Evolutionary conservation across 2,329 filamentous ascomycete genomes (phyloP), one percentile per base, ranked within the genome.

Genomic region (Phialocephala sp.): DNA sequence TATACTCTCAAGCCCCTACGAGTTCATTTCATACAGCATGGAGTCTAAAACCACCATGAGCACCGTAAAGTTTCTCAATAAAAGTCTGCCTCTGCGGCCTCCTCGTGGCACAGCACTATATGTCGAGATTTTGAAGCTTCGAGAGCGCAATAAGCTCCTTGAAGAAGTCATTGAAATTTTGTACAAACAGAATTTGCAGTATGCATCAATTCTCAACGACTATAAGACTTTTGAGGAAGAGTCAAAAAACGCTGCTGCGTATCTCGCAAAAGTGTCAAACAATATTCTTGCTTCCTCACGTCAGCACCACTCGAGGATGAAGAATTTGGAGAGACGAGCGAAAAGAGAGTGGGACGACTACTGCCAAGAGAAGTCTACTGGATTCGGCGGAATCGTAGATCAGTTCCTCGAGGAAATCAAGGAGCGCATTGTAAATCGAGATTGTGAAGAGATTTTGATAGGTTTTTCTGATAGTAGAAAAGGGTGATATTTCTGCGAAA

Each of bases 111-210:
- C 18, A 22, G 18, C 9, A 20, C 8, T 39, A 8, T 14, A 8
- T 39, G 14, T 39, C 36, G 43, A 47, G 4, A 47, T 20, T 18
- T 18, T 22, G 8, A 22, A 47, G 15, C n/a, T 47, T n/a, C 43
- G 43, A 20, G 22, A 47, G 18, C 43, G 43, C 18, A 47, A 20
- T 4, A 5, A 47, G n/a, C 43, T 47, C 4, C 43, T 47, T 18
- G 43, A 47, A 47, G 43, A 47, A 47, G 43, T 47, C n/a, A 47
- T 47, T 22, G 43, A 47, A 47, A 22, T 47, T 47, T n/a, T 47
- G 43, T 47, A 47, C 18, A 47, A 47, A 47, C 43, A 47, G 22
- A 47, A 47, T n/a, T 11, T 47, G 15, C 43, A 47, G 11, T 47
- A 47, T 22, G 43, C 43, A 20, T 20, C 43, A 2, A 47, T 47